These are phyloP conservation scores for Rhodotorula sp. DNA, from an alignment of 1,284 basidiomycete species.

Conservation along the genomic window DNA sequence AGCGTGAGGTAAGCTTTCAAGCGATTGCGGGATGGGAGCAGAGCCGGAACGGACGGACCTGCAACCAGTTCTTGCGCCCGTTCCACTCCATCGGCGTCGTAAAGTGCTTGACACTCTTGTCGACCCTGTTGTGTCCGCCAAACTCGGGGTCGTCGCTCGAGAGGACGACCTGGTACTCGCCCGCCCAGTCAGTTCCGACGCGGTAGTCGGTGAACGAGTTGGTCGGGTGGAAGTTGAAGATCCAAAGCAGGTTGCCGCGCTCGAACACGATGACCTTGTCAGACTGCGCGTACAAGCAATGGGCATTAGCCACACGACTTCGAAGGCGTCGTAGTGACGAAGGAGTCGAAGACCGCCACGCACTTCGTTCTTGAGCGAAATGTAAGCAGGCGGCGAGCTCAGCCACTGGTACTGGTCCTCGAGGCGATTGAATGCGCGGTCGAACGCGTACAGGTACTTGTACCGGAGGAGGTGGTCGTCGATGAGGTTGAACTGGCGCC, in stretches of 20 bases:
- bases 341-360: background rate
- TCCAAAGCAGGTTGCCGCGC: slow-evolving; percentile 84
- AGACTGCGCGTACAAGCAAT: slow-evolving; percentile 29
- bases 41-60: slow-evolving; percentile 55
- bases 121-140: slow-evolving; percentile 83
- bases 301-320: too few species aligned
- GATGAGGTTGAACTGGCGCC: slow-evolving; percentile 88
- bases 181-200: slow-evolving; percentile 79
- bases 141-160: slow-evolving; percentile 81
- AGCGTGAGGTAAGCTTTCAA: background rate
- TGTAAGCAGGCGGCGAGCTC: slow-evolving; percentile 76
- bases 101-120: slow-evolving; percentile 63
- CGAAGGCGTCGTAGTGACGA: too few species aligned
- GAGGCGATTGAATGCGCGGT: slow-evolving; percentile 84
- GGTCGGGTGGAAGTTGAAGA: slow-evolving; percentile 93
- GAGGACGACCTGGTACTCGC: slow-evolving; percentile 80
- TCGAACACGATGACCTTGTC: slow-evolving; percentile 95
- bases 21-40: background rate
- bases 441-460: slow-evolving; percentile 88
- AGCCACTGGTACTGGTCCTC: slow-evolving; percentile 84
- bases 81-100: slow-evolving; percentile 92
- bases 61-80: slow-evolving; percentile 78
- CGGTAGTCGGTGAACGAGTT: slow-evolving; percentile 90
- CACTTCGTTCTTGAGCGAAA: slow-evolving; percentile 86
- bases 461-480: slow-evolving; percentile 84